Evolutionary conservation across 352 stramenopile genomes (phyloP).

Genomic region (Phytophthora macrochlamydospora): DNA sequence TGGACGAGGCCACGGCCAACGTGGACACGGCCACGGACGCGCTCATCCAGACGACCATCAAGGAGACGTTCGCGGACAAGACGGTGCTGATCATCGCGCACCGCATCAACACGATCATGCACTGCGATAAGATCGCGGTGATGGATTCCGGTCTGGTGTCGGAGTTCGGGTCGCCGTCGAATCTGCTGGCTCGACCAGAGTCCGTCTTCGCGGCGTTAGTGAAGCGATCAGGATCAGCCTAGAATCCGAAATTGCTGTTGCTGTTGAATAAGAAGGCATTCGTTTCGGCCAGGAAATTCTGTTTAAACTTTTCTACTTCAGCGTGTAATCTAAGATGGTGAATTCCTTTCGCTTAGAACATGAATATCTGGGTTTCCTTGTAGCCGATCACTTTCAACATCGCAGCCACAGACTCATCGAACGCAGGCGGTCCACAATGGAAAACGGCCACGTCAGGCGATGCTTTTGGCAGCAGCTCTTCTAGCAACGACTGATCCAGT

Average conservation of each 20-base stretch:
- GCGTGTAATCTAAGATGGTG: not conserved
- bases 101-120: slow-evolving; percentile 90
- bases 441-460: slow-evolving; percentile 60
- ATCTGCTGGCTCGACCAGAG: slow-evolving; percentile 67
- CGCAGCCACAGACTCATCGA: slow-evolving; percentile 61
- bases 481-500: slow-evolving; percentile 51
- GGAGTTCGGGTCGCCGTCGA: slow-evolving; percentile 89
- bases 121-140: slow-evolving; percentile 88
- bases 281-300: slow-evolving; percentile 5
- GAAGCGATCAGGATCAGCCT: slow-evolving; percentile 15
- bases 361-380: slow-evolving; percentile 59
- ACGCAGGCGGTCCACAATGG: slow-evolving; percentile 73
- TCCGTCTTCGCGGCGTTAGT: slow-evolving; percentile 71
- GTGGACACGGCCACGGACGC: slow-evolving; percentile 68
- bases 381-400: slow-evolving; percentile 59
- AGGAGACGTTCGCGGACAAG: slow-evolving; percentile 81
- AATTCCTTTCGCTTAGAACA: slow-evolving; percentile 43
- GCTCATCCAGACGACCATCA: slow-evolving; percentile 57
- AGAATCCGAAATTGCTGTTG: not conserved
- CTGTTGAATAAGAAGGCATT: not conserved
- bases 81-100: slow-evolving; percentile 95
- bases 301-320: not conserved
- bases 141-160: slow-evolving; percentile 82
- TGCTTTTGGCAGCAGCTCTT: slow-evolving; percentile 46
- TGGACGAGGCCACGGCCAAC: slow-evolving; percentile 95